A percentile compares a stretch with the other conserved stretches of the same genome.
Evolutionary conservation across 1,284 basidiomycete genomes (phyloP).

Genomic region (Puccinia hordei): DNA sequence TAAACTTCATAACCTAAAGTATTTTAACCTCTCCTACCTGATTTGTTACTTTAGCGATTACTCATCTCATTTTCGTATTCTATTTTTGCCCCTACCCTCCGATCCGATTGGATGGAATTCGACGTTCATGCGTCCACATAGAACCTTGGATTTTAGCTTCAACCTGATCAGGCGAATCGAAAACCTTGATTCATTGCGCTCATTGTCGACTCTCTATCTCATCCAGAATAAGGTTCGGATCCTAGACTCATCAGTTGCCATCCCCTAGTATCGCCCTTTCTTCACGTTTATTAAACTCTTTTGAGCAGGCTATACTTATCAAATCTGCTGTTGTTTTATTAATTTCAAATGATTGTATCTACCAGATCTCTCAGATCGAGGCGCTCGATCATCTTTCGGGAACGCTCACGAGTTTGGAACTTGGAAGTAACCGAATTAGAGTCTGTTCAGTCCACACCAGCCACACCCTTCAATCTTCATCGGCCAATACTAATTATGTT

Average conservation of each 20-base stretch:
- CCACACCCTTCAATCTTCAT: not conserved
- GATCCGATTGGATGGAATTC: not conserved
- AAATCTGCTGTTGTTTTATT: slow-evolving; percentile 50
- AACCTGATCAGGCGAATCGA: slow-evolving; percentile 58
- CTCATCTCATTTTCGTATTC: not conserved
- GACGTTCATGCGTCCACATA: not conserved
- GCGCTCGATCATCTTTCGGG: slow-evolving; percentile 54
- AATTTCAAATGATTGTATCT: slow-evolving; percentile 59
- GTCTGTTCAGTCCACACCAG: slow-evolving; percentile 34
- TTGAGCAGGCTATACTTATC: not conserved
- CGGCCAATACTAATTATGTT: not conserved
- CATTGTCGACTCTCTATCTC: slow-evolving; percentile 30
- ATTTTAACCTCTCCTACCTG: slow-evolving; percentile 9
- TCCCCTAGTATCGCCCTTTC: slow-evolving; percentile 53
- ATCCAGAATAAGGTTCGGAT: slow-evolving; percentile 45
- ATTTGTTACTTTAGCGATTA: not conserved
- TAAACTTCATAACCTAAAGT: slow-evolving; percentile 55
- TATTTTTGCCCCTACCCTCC: not conserved
- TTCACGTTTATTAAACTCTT: not conserved
- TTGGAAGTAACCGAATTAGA: slow-evolving; percentile 58
- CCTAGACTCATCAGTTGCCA: not conserved
- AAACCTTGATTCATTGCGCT: slow-evolving; percentile 30
- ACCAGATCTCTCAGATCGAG: slow-evolving; percentile 57
- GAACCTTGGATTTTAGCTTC: slow-evolving; percentile 58
- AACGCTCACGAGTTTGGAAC: slow-evolving; percentile 57